Evolutionary conservation across 2,329 filamentous ascomycete species (phyloP).

Genomic region (Daldinia eschscholtzii): DNA sequence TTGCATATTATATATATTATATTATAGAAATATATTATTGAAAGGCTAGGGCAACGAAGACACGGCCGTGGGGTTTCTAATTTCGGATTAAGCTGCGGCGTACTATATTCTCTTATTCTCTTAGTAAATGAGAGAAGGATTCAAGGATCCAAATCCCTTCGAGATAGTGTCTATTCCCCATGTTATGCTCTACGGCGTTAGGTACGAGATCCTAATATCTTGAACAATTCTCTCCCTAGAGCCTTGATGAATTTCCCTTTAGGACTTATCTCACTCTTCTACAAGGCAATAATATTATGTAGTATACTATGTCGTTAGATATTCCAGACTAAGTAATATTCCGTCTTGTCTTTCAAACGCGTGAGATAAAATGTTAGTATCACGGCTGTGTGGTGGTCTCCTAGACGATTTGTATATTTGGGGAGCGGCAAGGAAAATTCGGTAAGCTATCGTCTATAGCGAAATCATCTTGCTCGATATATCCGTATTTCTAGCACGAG

Average conservation of each 20-base stretch:
- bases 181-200: neutral
- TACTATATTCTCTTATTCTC: constrained; percentile 8
- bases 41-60: neutral
- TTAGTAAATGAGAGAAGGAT: neutral
- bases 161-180: neutral
- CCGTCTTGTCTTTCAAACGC: too few species aligned
- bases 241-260: neutral
- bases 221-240: neutral
- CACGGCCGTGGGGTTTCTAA: neutral
- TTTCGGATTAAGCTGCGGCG: neutral
- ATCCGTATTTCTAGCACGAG: neutral
- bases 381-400: neutral
- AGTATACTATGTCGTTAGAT: too few species aligned
- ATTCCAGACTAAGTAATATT: neutral
- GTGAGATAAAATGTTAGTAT: neutral
- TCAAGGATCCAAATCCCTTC: neutral
- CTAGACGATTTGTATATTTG: neutral
- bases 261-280: neutral
- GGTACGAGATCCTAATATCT: neutral
- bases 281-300: neutral
- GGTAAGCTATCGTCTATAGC: neutral
- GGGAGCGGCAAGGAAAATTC: neutral
- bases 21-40: neutral
- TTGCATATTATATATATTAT: neutral
- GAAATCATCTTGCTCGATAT: neutral